These are phyloP conservation scores for Aciculosporium take DNA, from an alignment of 2,329 filamentous ascomycete species.

Conservation along the genomic window DNA sequence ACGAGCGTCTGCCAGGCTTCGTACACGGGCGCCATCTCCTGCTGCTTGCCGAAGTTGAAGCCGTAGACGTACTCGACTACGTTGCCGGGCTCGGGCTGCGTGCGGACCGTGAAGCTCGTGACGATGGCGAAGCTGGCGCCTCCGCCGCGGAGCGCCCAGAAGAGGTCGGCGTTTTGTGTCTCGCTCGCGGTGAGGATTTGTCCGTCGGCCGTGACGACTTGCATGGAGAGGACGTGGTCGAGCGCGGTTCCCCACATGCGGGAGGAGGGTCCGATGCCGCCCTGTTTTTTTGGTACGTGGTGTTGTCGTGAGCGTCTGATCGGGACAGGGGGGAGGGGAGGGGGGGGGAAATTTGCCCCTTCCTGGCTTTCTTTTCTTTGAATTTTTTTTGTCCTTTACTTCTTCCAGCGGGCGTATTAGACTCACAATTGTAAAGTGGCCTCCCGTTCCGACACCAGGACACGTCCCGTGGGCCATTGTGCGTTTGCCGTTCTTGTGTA, in stretches of 20 bases:
- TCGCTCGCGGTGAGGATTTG: constrained; percentile 32
- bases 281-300: too few relatives aligned
- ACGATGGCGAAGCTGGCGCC: constrained; percentile 42
- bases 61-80: constrained; percentile 45
- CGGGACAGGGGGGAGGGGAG: too few relatives aligned
- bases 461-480: constrained; percentile 47
- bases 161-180: constrained; percentile 35
- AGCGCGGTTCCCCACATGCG: constrained; percentile 44
- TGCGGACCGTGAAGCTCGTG: constrained; percentile 41
- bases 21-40: constrained; percentile 34
- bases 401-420: background rate
- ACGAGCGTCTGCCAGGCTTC: constrained; percentile 44
- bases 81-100: constrained; percentile 39
- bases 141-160: constrained; percentile 42
- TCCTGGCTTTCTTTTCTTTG: too few relatives aligned
- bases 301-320: too few relatives aligned
- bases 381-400: background rate
- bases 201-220: constrained; percentile 44
- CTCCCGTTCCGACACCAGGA: constrained; percentile 41
- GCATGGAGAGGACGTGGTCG: constrained; percentile 39
- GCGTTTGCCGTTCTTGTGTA: constrained; percentile 37
- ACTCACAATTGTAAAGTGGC: constrained; percentile 41
- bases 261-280: constrained; percentile 43
- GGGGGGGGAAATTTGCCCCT: too few relatives aligned
- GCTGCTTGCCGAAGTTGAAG: constrained; percentile 32